phyloP scores from a whole-genome alignment of 306 rosid genomes.

The Trifolium subterraneum region DNA sequence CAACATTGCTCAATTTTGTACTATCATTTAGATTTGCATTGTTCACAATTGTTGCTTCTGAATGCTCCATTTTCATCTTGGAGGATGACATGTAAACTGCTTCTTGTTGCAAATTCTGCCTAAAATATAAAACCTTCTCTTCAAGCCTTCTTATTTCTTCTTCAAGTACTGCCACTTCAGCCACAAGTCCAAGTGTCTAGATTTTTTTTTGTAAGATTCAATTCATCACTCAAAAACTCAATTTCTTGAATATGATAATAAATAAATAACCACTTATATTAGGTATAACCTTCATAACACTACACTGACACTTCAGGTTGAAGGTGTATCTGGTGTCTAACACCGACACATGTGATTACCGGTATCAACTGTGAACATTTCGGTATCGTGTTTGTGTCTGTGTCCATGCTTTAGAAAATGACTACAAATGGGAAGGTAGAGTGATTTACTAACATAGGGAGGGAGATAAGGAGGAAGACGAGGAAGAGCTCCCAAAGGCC shows the following conservation, averaged over 20 bases:
- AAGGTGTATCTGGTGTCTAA: not conserved
- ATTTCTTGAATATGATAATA: not conserved
- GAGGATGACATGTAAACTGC: conserved; percentile 75
- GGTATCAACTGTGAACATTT: not conserved
- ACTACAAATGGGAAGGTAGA: conserved; percentile 8
- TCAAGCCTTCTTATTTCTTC: conserved; percentile 96
- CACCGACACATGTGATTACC: not conserved
- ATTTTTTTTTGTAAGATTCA: not conserved
- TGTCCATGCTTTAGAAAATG: not conserved
- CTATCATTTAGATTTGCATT: conserved; percentile 40
- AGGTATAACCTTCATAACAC: not conserved
- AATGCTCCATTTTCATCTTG: conserved; percentile 58
- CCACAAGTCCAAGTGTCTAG: conserved; percentile 83
- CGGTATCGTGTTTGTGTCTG: not conserved
- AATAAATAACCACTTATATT: not conserved
- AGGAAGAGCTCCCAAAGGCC: conserved; percentile 95
- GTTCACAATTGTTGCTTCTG: conserved; percentile 40
- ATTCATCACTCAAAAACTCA: conserved; percentile 27
- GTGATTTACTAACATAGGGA: conserved; percentile 61
- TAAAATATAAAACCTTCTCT: conserved; percentile 74
- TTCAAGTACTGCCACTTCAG: conserved; percentile 94
- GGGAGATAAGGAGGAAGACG: conserved; percentile 97
- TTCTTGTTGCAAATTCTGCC: conserved; percentile 82
- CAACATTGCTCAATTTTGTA: conserved; percentile 37
- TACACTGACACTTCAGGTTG: not conserved